Conservation (phyloP, 1,139 yeast species). For the Saccharomycopsis crataegensis region DNA sequence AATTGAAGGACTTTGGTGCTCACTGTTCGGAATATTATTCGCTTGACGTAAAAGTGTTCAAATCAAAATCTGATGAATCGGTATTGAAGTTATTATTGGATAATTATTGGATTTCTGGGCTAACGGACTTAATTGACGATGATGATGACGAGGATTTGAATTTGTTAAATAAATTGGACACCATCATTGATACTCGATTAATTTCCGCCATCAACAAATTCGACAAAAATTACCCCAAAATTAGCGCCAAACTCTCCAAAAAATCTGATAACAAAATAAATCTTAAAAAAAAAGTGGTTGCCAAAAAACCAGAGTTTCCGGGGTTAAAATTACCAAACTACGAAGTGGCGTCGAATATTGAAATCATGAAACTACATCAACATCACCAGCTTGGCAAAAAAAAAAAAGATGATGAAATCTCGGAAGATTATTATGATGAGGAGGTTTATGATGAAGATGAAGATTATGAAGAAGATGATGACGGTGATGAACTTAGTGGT, state of each 20-base stretch:
- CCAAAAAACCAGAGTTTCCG: background rate
- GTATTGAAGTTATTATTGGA: constrained; percentile 5
- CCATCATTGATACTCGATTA: background rate
- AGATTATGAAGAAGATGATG: background rate
- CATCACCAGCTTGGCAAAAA: background rate
- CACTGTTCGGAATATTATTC: constrained; percentile 69
- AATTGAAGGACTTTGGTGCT: constrained; percentile 58
- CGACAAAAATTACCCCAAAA: background rate
- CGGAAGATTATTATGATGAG: background rate
- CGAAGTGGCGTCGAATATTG: too few species aligned
- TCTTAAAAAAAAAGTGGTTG: background rate
- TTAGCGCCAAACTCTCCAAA: background rate
- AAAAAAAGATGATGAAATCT: background rate
- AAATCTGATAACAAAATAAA: background rate
- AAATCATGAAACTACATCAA: background rate
- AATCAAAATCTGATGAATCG: constrained; percentile 41
- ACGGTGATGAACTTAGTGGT: background rate
- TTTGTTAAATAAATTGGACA: background rate
- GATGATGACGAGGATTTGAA: background rate
- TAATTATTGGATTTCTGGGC: constrained; percentile 15
- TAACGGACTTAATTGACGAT: background rate
- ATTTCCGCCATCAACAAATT: background rate
- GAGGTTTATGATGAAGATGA: background rate
- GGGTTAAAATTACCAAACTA: background rate
- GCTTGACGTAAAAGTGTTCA: constrained; percentile 57